Conservation (phyloP, 495 filamentous ascomycete genomes). For the Oleoguttula mirabilis region DNA sequence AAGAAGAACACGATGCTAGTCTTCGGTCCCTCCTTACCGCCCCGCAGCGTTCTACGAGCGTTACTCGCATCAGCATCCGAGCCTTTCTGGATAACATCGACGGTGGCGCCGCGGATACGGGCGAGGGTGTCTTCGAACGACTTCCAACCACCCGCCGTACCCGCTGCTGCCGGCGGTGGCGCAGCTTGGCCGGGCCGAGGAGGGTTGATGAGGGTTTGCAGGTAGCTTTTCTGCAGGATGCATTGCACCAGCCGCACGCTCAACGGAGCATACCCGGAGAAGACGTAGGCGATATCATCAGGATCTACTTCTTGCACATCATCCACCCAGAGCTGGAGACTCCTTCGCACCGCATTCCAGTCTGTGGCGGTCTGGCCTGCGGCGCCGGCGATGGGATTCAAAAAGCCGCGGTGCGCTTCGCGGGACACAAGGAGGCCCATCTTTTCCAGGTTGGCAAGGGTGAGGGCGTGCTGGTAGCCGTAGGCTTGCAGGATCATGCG, state of each 20-base stretch:
- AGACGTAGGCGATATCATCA: constrained; percentile 91
- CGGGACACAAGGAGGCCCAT: constrained; percentile 59
- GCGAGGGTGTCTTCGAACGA: constrained; percentile 30
- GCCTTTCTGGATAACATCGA: constrained; percentile 85
- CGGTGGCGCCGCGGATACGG: constrained; percentile 70
- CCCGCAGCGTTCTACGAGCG: constrained; percentile 71
- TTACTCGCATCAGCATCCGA: constrained; percentile 78
- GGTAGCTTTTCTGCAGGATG: constrained; percentile 77
- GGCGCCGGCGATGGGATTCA: constrained; percentile 23
- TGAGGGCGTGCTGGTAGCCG: constrained; percentile 86
- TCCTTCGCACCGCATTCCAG: constrained; percentile 75
- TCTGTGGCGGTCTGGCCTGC: constrained; percentile 58
- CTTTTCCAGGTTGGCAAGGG: constrained; percentile 79
- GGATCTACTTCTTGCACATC: constrained; percentile 97
- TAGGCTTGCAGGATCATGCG: constrained; percentile 82
- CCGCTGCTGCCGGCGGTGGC: not conserved
- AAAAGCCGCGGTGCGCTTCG: constrained; percentile 16
- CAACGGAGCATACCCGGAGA: constrained; percentile 90
- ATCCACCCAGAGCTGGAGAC: constrained; percentile 80
- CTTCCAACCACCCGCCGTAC: constrained; percentile 9
- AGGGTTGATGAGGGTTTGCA: constrained; percentile 27
- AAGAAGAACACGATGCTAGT: constrained; percentile 90
- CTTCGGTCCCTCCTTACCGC: constrained; percentile 44
- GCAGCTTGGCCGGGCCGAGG: not conserved
- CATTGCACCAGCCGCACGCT: constrained; percentile 92